Conservation (phyloP, 441 rosid genomes). For the Jatropha multifida region DNA sequence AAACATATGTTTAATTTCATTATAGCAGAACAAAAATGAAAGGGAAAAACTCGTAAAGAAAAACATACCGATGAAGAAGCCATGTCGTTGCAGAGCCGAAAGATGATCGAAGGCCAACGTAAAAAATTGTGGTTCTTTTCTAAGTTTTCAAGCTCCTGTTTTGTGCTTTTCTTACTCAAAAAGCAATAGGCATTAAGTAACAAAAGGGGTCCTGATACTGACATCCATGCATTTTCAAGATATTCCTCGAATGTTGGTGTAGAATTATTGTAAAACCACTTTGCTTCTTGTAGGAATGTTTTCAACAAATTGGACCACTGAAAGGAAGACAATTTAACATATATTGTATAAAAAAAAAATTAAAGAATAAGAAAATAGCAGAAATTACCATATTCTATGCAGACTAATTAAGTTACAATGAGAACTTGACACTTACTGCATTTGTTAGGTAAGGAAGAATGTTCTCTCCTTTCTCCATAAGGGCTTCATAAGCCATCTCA, state of each 20-base stretch:
- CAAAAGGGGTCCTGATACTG: constrained; percentile 31
- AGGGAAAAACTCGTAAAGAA: not conserved
- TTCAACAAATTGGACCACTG: constrained; percentile 29
- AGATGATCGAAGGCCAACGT: constrained; percentile 34
- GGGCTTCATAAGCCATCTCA: constrained; percentile 39
- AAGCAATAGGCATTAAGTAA: constrained; percentile 30
- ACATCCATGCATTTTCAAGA: constrained; percentile 35
- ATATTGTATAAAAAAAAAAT: too few relatives aligned
- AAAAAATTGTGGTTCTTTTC: constrained; percentile 25
- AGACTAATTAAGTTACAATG: not conserved
- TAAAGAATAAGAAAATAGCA: not conserved
- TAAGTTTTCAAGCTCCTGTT: constrained; percentile 19
- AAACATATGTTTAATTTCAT: not conserved
- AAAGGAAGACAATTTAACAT: not conserved
- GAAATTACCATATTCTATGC: not conserved
- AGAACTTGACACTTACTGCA: constrained; percentile 18
- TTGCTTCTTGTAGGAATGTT: constrained; percentile 30
- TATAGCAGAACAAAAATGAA: not conserved
- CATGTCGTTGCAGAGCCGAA: constrained; percentile 40
- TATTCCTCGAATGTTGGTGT: constrained; percentile 29
- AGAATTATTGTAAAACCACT: constrained; percentile 16
- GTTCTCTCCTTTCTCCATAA: constrained; percentile 26
- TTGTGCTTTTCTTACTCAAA: constrained; percentile 6
- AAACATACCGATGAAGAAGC: constrained; percentile 25
- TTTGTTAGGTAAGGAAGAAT: constrained; percentile 29